phyloP scores from a whole-genome alignment of 75 land plant genomes.

The Sequoiadendron giganteum region DNA sequence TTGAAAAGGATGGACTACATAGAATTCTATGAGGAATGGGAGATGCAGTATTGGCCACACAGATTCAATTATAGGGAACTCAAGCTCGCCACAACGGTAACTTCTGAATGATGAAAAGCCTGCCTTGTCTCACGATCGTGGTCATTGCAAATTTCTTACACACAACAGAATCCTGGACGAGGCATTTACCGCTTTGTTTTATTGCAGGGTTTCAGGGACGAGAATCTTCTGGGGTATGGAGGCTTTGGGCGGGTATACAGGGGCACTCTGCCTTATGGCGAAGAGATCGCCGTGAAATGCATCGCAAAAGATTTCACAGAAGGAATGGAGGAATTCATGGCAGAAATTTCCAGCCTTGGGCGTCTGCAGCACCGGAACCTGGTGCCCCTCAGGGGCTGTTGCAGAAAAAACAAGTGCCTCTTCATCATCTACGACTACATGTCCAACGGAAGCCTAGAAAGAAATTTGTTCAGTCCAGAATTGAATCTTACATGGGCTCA shows the following conservation, averaged over 20 bases:
- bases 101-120: too few species aligned
- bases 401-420: slow-evolving; percentile 35
- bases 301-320: not conserved
- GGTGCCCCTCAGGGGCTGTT: slow-evolving; percentile 44
- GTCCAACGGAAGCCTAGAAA: slow-evolving; percentile 38
- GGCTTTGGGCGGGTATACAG: slow-evolving; percentile 53
- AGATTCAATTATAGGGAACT: not conserved
- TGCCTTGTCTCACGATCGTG: too few species aligned
- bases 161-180: too few species aligned
- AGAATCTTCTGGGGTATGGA: slow-evolving; percentile 7
- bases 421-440: slow-evolving; percentile 56
- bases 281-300: not conserved
- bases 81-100: not conserved
- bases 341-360: not conserved
- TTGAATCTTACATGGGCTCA: slow-evolving; percentile 13
- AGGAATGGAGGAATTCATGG: not conserved
- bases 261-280: slow-evolving; percentile 6
- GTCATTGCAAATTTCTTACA: too few species aligned
- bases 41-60: not conserved
- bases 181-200: too few species aligned
- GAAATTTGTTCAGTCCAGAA: slow-evolving; percentile 9
- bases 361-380: slow-evolving; percentile 43
- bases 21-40: not conserved
- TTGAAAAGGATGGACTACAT: not conserved
- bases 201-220: not conserved